Percentiles rank a stretch among this genome's conserved stretches.
Conservation (phyloP, 805 yeast genomes). For the Hanseniaspora clermontiae region DNA sequence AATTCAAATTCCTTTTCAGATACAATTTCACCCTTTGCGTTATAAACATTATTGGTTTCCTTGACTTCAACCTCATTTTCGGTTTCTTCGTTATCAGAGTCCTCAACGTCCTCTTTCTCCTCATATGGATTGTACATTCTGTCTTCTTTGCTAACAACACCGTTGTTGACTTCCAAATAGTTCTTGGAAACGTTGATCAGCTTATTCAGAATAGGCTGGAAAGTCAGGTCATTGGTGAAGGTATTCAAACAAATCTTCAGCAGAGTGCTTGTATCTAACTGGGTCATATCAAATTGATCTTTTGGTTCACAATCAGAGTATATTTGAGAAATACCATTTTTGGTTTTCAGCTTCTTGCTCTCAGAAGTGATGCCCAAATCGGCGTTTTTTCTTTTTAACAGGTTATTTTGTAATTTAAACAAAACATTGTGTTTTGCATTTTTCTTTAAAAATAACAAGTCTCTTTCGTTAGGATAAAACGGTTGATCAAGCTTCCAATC, state of each 20-base stretch:
- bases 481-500: slow-evolving; percentile 15
- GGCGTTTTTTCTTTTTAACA: slow-evolving; percentile 8
- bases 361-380: neutral
- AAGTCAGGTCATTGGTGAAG: slow-evolving; percentile 15
- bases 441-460: slow-evolving; percentile 17
- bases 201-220: slow-evolving; percentile 9
- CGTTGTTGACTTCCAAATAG: slow-evolving; percentile 8
- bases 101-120: slow-evolving; percentile 18
- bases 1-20: slow-evolving; percentile 13
- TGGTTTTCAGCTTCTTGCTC: neutral
- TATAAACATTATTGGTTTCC: slow-evolving; percentile 23
- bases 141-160: slow-evolving; percentile 10
- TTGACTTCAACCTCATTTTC: slow-evolving; percentile 26
- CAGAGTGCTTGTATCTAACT: slow-evolving; percentile 52
- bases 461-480: slow-evolving; percentile 22
- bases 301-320: slow-evolving; percentile 8
- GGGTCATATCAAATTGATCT: slow-evolving; percentile 41
- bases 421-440: slow-evolving; percentile 2
- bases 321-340: neutral
- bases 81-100: slow-evolving; percentile 24
- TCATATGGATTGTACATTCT: slow-evolving; percentile 16
- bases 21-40: slow-evolving; percentile 8
- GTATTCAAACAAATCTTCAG: slow-evolving; percentile 57
- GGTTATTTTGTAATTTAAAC: slow-evolving; percentile 3
- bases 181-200: slow-evolving; percentile 5